Percentiles rank a stretch among this genome's conserved stretches.
phyloP scores from a whole-genome alignment of 1,284 basidiomycete genomes.

The Paramarasmius palmivorus region DNA sequence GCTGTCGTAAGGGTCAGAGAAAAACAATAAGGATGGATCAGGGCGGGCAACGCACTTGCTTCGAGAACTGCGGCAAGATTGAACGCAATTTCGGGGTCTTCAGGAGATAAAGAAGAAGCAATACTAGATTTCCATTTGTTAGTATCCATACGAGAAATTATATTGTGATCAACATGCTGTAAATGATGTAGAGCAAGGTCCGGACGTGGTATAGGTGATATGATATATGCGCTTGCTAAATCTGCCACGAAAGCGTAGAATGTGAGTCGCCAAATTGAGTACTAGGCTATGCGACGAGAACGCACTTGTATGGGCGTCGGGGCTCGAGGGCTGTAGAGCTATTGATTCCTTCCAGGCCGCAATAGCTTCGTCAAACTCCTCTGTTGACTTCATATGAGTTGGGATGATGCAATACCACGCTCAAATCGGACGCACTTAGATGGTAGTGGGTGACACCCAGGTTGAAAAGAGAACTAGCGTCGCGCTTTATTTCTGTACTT shows the following conservation, averaged over 20 bases:
- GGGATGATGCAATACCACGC: constrained; percentile 15
- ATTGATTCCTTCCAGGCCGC: constrained; percentile 87
- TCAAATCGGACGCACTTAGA: constrained; percentile 57
- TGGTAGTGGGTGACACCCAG: constrained; percentile 89
- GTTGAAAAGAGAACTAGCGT: constrained; percentile 84
- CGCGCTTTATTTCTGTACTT: constrained; percentile 81
- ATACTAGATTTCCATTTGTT: constrained; percentile 49
- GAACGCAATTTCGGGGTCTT: constrained; percentile 94
- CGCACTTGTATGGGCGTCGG: constrained; percentile 92
- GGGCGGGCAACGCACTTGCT: constrained; percentile 63
- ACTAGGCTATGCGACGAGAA: constrained; percentile 20
- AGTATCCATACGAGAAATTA: constrained; percentile 4
- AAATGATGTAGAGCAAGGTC: constrained; percentile 91
- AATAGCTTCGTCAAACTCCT: constrained; percentile 86
- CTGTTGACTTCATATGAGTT: constrained; percentile 39
- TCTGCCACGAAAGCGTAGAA: constrained; percentile 46
- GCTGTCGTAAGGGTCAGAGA: constrained; percentile 45
- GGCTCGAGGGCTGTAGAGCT: constrained; percentile 77
- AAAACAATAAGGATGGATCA: constrained; percentile 25
- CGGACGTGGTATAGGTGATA: constrained; percentile 81
- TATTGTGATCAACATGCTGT: constrained; percentile 50
- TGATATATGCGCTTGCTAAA: constrained; percentile 92
- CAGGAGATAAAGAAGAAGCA: constrained; percentile 83
- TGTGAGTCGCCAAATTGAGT: constrained; percentile 7
- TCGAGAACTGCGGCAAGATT: constrained; percentile 91